Conservation (phyloP, 352 stramenopile species). For the Phytophthora ramorum region DNA sequence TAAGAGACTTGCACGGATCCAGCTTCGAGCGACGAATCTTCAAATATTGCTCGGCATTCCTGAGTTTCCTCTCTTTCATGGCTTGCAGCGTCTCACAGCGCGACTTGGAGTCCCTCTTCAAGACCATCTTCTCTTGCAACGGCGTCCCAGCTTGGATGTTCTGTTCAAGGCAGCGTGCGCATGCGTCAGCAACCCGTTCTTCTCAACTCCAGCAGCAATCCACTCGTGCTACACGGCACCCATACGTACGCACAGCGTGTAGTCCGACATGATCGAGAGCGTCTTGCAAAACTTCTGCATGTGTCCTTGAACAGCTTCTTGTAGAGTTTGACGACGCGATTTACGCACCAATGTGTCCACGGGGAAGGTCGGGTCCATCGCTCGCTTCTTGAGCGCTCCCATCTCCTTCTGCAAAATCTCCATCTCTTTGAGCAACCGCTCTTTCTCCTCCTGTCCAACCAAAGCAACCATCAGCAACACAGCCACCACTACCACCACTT, state of each 20-base stretch:
- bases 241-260: conserved; percentile 38
- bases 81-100: conserved; percentile 21
- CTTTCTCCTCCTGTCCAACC: conserved; percentile 40
- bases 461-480: background rate
- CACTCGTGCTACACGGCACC: background rate
- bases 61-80: conserved; percentile 36
- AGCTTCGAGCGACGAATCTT: conserved; percentile 28
- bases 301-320: conserved; percentile 23
- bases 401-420: conserved; percentile 37
- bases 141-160: conserved; percentile 36
- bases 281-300: conserved; percentile 32
- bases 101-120: conserved; percentile 24
- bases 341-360: conserved; percentile 18
- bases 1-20: conserved; percentile 31
- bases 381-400: conserved; percentile 35
- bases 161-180: conserved; percentile 8
- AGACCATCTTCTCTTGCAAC: conserved; percentile 38
- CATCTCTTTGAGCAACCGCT: conserved; percentile 32
- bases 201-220: background rate
- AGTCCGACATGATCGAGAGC: conserved; percentile 39
- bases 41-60: conserved; percentile 39
- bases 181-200: background rate
- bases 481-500: conserved; percentile 2
- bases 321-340: conserved; percentile 19
- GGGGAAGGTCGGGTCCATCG: conserved; percentile 14